phyloP scores from a whole-genome alignment of 352 stramenopile genomes.

The Achlya hypogyna region DNA sequence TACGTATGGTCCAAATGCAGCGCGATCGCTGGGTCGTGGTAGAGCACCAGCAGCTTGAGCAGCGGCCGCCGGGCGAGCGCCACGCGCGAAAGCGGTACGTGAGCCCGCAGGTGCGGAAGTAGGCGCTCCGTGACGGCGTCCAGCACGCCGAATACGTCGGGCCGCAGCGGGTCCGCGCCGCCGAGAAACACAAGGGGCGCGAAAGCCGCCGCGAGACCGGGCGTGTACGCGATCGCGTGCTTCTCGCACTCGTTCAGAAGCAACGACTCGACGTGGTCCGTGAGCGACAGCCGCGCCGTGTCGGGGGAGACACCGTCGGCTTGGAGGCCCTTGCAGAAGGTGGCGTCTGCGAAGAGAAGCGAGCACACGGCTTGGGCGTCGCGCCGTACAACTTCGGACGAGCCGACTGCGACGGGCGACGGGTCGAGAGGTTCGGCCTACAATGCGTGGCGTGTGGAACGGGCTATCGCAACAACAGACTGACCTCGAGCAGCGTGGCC shows the following conservation, averaged over 20 bases:
- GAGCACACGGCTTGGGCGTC: conserved; percentile 54
- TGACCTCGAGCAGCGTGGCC: conserved; percentile 43
- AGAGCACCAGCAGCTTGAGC: conserved; percentile 66
- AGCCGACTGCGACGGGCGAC: conserved; percentile 46
- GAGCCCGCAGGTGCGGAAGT: conserved; percentile 40
- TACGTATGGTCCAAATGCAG: conserved; percentile 72
- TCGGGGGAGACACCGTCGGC: conserved; percentile 35
- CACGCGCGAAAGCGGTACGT: conserved; percentile 27
- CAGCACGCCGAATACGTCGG: conserved; percentile 20
- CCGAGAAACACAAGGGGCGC: conserved; percentile 42
- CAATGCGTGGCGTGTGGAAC: conserved; percentile 21
- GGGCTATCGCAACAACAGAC: neutral
- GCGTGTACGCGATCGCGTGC: conserved; percentile 42
- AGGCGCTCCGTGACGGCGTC: conserved; percentile 23
- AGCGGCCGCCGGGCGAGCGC: conserved; percentile 33
- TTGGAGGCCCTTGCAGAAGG: conserved; percentile 35
- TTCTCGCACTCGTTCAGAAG: conserved; percentile 58
- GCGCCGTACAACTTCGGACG: conserved; percentile 36
- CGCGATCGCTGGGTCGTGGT: conserved; percentile 53
- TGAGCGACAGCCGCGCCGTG: conserved; percentile 52
- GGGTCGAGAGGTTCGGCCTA: conserved; percentile 60
- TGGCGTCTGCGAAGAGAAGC: conserved; percentile 46
- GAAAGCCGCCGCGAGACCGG: conserved; percentile 44
- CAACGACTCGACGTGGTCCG: conserved; percentile 65
- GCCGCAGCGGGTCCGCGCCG: conserved; percentile 55